Percentiles rank a stretch among this genome's conserved stretches.
phyloP scores from a whole-genome alignment of 2,329 filamentous ascomycete genomes.

The Aspergillus hiratsukae region DNA sequence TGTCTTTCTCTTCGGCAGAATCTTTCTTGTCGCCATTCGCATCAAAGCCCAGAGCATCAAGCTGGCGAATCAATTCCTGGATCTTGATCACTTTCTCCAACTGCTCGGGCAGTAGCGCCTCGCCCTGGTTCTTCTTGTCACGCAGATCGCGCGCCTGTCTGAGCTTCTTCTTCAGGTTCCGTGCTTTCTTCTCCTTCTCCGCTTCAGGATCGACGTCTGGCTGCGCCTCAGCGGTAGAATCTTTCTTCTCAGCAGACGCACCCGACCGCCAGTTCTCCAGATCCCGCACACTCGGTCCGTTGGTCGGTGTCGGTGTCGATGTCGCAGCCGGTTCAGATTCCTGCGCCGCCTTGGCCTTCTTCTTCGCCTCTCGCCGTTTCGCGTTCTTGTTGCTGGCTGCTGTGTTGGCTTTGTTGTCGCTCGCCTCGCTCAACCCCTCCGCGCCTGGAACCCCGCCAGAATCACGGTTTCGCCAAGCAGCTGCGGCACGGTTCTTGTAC shows the following conservation, averaged over 20 bases:
- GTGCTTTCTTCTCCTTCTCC: conserved; percentile 87
- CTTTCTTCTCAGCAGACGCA: conserved; percentile 21
- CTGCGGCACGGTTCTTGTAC: conserved; percentile 89
- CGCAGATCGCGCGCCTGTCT: conserved; percentile 88
- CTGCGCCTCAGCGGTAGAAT: conserved; percentile 22
- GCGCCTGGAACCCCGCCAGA: conserved; percentile 72
- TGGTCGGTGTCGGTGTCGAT: conserved; percentile 10
- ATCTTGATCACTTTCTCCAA: conserved; percentile 98
- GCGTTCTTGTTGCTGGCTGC: conserved; percentile 76
- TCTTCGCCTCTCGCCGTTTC: conserved; percentile 66
- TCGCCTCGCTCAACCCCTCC: conserved; percentile 49
- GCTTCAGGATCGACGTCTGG: conserved; percentile 60
- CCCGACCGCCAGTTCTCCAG: conserved; percentile 30
- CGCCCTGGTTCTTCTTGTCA: conserved; percentile 84
- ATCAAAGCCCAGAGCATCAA: conserved; percentile 81
- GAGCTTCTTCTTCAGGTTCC: conserved; percentile 89
- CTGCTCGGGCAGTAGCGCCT: conserved; percentile 82
- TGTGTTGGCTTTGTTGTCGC: conserved; percentile 49
- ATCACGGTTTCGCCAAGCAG: conserved; percentile 73
- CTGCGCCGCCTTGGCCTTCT: conserved; percentile 57
- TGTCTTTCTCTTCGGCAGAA: conserved; percentile 12
- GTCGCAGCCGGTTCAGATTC: conserved; percentile 39
- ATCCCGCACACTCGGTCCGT: conserved; percentile 17
- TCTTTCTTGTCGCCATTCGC: conserved; percentile 64
- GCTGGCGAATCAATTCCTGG: conserved; percentile 82